Base-by-base conservation (phyloP, 1,139 yeast species). In the Suhomyces panamericanus region DNA sequence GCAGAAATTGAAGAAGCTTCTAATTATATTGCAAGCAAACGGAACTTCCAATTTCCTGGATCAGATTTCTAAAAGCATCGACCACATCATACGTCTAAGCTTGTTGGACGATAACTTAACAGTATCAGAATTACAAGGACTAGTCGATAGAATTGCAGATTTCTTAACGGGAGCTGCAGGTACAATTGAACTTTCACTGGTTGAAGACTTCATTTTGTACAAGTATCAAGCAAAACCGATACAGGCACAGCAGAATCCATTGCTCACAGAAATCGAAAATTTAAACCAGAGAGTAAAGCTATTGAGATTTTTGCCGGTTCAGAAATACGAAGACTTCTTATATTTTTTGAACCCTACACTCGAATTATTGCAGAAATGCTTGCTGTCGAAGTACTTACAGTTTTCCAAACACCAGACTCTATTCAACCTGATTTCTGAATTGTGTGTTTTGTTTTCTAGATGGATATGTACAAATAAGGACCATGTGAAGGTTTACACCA, bases 61-160 rank as follows among this genome's bases (percentile, higher is more conserved):
- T 9, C 43, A 43, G 2, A 38, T 35, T 2, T 13, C 47, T 13
- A 44, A 46, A n/a, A 52, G 50, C 33, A 32, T 61, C 4, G 59
- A 61, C 35, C 55, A 52, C 41, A 55, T 47, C 34, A 33, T 59
- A n/a, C 49, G 57, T 14, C 45, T 59, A 8, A 54, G 54, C 17
- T 39, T 59, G 11, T 38, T 57, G 11, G 62, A 60, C 43, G 57
- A 59, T 14, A 53, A 53, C 24, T 42, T 54, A 24, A 45, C 55
- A 7, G 24, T 33, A 9, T 32, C 41, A 11, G 58, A 57, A 27
- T 46, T 56, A 24, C 36, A 45, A 24, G 22, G n/a, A n/a, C 35
- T 54, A 12, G 40, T 48, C 33, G 52, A 38, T 32, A 49, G 48
- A 22, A 42, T 53, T 13, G 37, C 37, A 6, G 38, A 40, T n/a